Conservation (phyloP, 306 rosid genomes). For the Sindora glabra region DNA sequence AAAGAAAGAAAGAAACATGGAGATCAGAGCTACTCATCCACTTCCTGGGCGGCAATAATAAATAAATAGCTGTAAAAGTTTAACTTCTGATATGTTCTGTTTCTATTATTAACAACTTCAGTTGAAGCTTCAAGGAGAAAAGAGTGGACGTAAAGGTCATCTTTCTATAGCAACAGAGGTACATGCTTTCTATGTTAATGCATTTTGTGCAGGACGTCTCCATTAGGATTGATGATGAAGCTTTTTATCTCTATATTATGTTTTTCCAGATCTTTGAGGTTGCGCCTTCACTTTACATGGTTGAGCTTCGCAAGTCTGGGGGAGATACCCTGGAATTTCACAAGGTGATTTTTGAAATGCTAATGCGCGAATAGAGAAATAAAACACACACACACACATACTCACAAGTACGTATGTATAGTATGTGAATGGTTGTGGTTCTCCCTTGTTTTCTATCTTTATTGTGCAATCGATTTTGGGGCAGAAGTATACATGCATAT, state of each 20-base stretch:
- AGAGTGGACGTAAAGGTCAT: conserved; percentile 89
- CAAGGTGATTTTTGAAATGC: conserved; percentile 43
- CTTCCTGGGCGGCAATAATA: too few species aligned
- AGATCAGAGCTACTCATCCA: neutral
- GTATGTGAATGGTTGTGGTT: neutral
- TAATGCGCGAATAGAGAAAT: neutral
- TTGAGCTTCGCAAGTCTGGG: conserved; percentile 79
- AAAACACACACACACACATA: too few species aligned
- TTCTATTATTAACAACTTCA: conserved; percentile 22
- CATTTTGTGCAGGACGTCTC: neutral
- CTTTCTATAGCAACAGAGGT: conserved; percentile 90
- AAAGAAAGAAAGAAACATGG: too few species aligned
- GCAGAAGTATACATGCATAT: too few species aligned
- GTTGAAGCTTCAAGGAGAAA: conserved; percentile 89
- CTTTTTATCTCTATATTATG: neutral
- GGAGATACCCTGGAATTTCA: conserved; percentile 96
- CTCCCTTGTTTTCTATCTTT: too few species aligned
- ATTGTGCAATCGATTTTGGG: too few species aligned
- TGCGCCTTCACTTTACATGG: conserved; percentile 89
- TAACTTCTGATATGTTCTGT: conserved; percentile 9
- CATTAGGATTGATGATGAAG: conserved; percentile 8
- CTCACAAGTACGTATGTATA: too few species aligned
- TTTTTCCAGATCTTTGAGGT: conserved; percentile 78
- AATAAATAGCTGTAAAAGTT: neutral
- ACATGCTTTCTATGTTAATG: too few species aligned